These are phyloP conservation scores for Thelephora ganbajun DNA, from an alignment of 768 basidiomycete species.

Conservation along the genomic window DNA sequence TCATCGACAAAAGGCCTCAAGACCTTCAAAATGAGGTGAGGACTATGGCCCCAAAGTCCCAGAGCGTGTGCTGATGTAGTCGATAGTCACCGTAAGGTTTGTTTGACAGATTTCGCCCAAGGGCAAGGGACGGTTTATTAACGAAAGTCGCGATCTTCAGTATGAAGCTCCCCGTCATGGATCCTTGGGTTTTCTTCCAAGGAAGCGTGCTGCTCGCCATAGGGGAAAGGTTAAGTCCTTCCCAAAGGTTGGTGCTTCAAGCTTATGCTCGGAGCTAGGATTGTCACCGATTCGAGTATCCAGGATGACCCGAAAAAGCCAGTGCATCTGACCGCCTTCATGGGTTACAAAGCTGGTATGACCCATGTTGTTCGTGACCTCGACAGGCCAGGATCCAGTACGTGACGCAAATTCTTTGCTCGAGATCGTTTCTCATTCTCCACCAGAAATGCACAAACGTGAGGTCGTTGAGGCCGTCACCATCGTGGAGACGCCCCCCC, in stretches of 20 bases:
- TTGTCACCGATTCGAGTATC: neutral
- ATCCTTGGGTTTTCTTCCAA: slow-evolving; percentile 92
- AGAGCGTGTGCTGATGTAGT: neutral
- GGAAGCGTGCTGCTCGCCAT: slow-evolving; percentile 93
- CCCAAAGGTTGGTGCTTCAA: slow-evolving; percentile 64
- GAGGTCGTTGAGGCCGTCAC: slow-evolving; percentile 98
- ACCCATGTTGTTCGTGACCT: slow-evolving; percentile 98
- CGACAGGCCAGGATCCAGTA: slow-evolving; percentile 98
- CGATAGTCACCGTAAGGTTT: slow-evolving; percentile 77
- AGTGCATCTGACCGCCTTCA: slow-evolving; percentile 92
- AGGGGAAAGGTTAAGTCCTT: slow-evolving; percentile 99
- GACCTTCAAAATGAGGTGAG: slow-evolving; percentile 25
- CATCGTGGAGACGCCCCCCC: slow-evolving; percentile 90
- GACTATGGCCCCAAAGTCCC: neutral
- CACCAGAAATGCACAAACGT: slow-evolving; percentile 97
- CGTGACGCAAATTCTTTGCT: slow-evolving; percentile 21
- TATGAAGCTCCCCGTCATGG: slow-evolving; percentile 98
- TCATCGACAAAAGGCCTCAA: slow-evolving; percentile 12
- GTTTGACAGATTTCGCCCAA: slow-evolving; percentile 8
- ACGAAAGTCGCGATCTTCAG: slow-evolving; percentile 24
- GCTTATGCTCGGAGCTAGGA: neutral
- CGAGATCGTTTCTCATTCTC: neutral
- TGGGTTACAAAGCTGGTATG: slow-evolving; percentile 99
- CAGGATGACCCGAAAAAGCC: slow-evolving; percentile 99
- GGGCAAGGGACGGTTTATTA: slow-evolving; percentile 9